phyloP scores from a whole-genome alignment of 164 flowering plant genomes.

The Brasenia schreberi region DNA sequence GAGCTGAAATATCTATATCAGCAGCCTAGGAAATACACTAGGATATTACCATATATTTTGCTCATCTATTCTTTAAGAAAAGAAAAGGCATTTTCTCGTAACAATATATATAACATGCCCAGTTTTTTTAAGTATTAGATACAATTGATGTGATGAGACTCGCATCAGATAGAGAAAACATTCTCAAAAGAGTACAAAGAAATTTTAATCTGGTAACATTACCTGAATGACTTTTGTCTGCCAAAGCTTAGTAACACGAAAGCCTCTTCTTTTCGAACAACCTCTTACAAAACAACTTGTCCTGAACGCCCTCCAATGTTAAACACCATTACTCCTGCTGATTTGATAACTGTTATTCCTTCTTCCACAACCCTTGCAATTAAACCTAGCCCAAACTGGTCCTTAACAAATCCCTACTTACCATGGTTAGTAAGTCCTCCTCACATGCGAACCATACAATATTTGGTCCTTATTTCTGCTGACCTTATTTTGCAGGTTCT shows the following conservation, averaged over 20 bases:
- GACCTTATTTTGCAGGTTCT: constrained; percentile 25
- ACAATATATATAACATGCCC: not conserved
- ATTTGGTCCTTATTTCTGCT: constrained; percentile 1
- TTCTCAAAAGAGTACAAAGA: not conserved
- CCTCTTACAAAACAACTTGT: constrained; percentile 86
- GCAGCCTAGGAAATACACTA: constrained; percentile 56
- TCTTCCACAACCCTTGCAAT: constrained; percentile 98
- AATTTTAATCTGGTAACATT: not conserved
- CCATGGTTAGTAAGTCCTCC: constrained; percentile 25
- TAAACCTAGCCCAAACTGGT: constrained; percentile 93
- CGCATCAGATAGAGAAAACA: not conserved
- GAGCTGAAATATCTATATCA: constrained; percentile 92
- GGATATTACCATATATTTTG: not conserved
- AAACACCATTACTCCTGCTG: constrained; percentile 89
- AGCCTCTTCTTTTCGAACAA: constrained; percentile 95
- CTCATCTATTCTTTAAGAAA: not conserved
- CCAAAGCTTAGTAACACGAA: constrained; percentile 75
- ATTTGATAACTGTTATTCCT: constrained; percentile 87
- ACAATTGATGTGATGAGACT: not conserved
- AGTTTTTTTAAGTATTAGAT: not conserved
- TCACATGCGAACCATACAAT: not conserved
- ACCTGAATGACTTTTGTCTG: constrained; percentile 96
- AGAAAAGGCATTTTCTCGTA: not conserved
- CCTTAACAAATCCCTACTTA: constrained; percentile 94
- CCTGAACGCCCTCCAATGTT: constrained; percentile 99